These are phyloP conservation scores for Vachellia collinsii DNA, from an alignment of 306 rosid genomes.

Conservation along the genomic window DNA sequence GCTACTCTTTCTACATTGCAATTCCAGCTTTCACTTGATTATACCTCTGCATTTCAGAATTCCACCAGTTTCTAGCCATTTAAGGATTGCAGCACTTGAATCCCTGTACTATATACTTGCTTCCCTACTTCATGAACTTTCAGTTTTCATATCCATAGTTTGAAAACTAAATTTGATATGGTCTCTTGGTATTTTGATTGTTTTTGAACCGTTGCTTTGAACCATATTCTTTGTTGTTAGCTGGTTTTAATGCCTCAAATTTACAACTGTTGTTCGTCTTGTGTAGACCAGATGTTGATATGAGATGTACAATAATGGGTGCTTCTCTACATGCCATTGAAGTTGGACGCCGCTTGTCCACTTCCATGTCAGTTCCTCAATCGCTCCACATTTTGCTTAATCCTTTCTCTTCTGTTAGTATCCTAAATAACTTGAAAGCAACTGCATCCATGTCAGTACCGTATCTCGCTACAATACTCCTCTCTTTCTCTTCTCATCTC, in stretches of 20 bases:
- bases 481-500: not conserved
- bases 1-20: not conserved
- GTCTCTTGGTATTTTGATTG: constrained; percentile 1
- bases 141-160: not conserved
- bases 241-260: not conserved
- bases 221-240: not conserved
- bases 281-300: constrained; percentile 44
- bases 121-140: constrained; percentile 19
- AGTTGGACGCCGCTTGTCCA: constrained; percentile 65
- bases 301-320: constrained; percentile 74
- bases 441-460: not conserved
- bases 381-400: not conserved
- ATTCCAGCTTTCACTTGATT: not conserved
- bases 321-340: constrained; percentile 64
- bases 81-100: not conserved
- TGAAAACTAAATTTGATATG: not conserved
- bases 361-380: constrained; percentile 63
- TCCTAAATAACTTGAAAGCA: constrained; percentile 13
- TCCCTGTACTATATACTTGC: not conserved
- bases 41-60: not conserved
- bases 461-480: not conserved
- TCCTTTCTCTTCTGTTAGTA: not conserved
- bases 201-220: not conserved
- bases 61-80: not conserved
- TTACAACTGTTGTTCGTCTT: not conserved